Percentiles rank a stretch among this genome's conserved stretches.
These are phyloP conservation scores for Talaromyces sp. DNA, from an alignment of 2,329 filamentous ascomycete species.

Conservation along the genomic window DNA sequence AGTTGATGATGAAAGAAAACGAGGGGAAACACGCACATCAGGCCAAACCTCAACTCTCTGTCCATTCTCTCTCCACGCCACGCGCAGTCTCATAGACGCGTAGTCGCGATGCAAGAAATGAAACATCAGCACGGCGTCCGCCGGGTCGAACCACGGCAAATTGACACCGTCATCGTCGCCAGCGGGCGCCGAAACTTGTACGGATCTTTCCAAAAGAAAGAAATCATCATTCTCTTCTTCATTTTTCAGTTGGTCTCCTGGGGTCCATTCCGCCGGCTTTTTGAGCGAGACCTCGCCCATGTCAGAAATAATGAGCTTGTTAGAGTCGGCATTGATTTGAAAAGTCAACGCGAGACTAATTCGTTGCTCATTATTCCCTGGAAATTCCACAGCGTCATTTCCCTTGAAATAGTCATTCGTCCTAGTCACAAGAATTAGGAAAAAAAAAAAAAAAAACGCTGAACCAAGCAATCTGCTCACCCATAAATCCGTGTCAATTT, in stretches of 20 bases:
- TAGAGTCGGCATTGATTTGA: background rate
- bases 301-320: conserved; percentile 2
- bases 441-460: background rate
- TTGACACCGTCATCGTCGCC: conserved; percentile 5
- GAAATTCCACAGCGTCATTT: background rate
- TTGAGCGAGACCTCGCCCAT: background rate
- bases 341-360: background rate
- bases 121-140: conserved; percentile 5
- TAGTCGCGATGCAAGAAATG: conserved; percentile 1
- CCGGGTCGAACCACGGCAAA: conserved; percentile 7
- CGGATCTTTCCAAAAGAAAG: background rate
- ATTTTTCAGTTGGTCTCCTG: background rate
- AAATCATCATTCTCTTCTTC: background rate
- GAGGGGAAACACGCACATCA: background rate
- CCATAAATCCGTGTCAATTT: conserved; percentile 7
- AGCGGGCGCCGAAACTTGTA: background rate
- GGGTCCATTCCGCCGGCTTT: background rate
- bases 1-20: background rate
- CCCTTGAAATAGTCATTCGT: background rate
- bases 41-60: conserved; percentile 2
- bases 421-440: background rate
- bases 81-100: background rate
- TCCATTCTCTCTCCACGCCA: background rate
- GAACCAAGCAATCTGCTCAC: background rate
- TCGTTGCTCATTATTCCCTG: background rate